Base-by-base conservation (phyloP, 1,284 basidiomycete species). In the Leccinum pachyderme region DNA sequence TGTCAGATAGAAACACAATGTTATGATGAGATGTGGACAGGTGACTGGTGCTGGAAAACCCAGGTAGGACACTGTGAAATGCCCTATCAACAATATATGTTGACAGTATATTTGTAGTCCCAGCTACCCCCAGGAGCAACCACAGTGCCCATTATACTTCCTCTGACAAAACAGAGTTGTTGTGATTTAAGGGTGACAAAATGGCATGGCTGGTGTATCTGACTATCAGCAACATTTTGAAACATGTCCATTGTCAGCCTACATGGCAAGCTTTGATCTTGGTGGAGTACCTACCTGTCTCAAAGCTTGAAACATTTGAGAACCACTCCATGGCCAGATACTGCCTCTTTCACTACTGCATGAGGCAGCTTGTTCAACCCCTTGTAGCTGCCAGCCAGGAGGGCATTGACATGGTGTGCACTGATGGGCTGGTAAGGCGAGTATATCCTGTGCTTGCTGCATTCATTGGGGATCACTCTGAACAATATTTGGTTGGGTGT, bases 401-500 rank as follows among this genome's bases (percentile, higher is more conserved):
- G 11, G 32, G 32, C 13, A 11, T 33, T 5, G 32, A 33, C 11
- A 33, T 33, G 32, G 32, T 33, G 32, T 33, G 32, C 13, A 13
- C 11, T 4, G 11, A 33, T 9, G 32, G 32, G 1, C 12, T 11
- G 11, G 18, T 39, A 8, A n/a, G 9, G 11, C 5, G 22, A 5
- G 53, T 63, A 39, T 64, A 47, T 37, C 65, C 63, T 5, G 52
- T 69, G 11, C 54, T 71, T 3, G 64, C 61, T 7, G 56, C 52
- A 0, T 57, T 41, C 9, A 27, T 57, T 13, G 49, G 44, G 0
- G 39, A 54, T 13, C 58, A 61, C 50, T 66, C 68, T 0, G 70
- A 71, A 45, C 68, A 69, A 29, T 65, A 61, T 32, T 51, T 71
- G 0, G 53, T 70, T 1, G 58, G 61, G 0, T 63, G 64, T 49